Evolutionary conservation across 305 asterid genomes (phyloP).

Genomic region (Andrographis paniculata): DNA sequence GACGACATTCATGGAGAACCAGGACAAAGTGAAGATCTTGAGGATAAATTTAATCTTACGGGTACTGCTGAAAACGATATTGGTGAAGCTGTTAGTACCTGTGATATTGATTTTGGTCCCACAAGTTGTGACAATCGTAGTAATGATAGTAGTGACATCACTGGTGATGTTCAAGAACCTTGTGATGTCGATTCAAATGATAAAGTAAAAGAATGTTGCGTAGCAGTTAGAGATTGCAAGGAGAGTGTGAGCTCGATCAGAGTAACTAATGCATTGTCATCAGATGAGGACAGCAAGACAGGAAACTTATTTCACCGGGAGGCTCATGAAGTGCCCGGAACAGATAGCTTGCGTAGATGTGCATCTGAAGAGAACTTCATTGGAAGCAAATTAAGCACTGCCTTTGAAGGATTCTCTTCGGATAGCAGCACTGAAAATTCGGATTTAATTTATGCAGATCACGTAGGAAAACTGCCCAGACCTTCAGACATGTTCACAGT

Average conservation of each 20-base stretch:
- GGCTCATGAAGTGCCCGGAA: slow-evolving; percentile 23
- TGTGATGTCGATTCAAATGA: slow-evolving; percentile 23
- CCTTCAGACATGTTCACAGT: slow-evolving; percentile 14
- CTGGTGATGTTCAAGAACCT: slow-evolving; percentile 28
- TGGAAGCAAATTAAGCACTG: slow-evolving; percentile 25
- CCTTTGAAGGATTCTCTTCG: slow-evolving; percentile 27
- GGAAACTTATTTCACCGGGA: slow-evolving; percentile 18
- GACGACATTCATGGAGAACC: slow-evolving; percentile 19
- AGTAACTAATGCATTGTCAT: slow-evolving; percentile 25
- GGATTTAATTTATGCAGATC: slow-evolving; percentile 12
- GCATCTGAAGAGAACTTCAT: slow-evolving; percentile 31
- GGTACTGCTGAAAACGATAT: slow-evolving; percentile 31
- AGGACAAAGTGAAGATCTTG: slow-evolving; percentile 22
- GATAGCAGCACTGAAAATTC: slow-evolving; percentile 20
- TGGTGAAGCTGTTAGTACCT: slow-evolving; percentile 28
- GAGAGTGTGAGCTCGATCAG: slow-evolving; percentile 21
- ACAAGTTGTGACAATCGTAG: slow-evolving; percentile 17
- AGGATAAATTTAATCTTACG: slow-evolving; percentile 20
- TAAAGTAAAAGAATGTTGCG: slow-evolving; percentile 22
- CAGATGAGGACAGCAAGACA: slow-evolving; percentile 23
- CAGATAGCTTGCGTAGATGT: slow-evolving; percentile 26
- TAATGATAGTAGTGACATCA: slow-evolving; percentile 15
- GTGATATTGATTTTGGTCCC: slow-evolving; percentile 19
- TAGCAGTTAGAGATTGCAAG: slow-evolving; percentile 16
- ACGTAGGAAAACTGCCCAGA: slow-evolving; percentile 20